These are phyloP conservation scores for Trypanosoma conorhini DNA, from an alignment of 208 protist genomes.

Conservation along the genomic window DNA sequence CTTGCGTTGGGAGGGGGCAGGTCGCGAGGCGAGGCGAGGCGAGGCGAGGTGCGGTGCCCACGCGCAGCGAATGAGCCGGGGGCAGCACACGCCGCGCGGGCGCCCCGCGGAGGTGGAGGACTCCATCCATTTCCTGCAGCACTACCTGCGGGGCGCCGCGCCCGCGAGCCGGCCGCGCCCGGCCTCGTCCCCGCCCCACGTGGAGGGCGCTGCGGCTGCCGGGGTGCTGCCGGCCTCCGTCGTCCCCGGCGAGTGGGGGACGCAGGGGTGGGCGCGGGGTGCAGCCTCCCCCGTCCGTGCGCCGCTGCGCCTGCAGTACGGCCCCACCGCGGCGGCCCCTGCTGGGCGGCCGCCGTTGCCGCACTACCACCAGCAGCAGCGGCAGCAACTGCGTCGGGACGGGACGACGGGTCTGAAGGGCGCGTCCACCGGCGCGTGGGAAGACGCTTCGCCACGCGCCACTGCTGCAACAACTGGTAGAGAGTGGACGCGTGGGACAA, in stretches of 20 bases:
- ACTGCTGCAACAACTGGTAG: background rate
- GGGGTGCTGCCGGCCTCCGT: constrained; percentile 5
- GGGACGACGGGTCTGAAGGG: background rate
- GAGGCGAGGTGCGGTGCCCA: background rate
- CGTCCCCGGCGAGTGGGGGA: background rate
- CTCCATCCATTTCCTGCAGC: constrained; percentile 20
- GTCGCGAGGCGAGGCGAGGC: background rate
- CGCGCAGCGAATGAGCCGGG: background rate
- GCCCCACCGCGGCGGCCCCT: background rate
- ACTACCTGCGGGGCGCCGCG: constrained; percentile 2
- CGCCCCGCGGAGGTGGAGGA: constrained; percentile 14
- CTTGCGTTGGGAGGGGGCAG: background rate
- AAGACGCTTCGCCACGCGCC: background rate
- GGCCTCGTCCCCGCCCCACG: background rate
- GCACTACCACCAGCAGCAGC: background rate
- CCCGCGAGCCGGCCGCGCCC: background rate
- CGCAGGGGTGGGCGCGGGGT: background rate
- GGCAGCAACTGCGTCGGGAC: background rate
- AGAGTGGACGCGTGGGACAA: background rate
- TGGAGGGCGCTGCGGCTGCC: background rate
- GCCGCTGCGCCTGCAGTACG: constrained; percentile 8
- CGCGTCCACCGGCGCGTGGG: background rate
- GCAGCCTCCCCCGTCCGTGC: background rate
- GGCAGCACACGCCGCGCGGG: background rate
- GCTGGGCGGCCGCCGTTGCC: constrained; percentile 6